These are phyloP conservation scores for Pseudocercospora musae DNA, from an alignment of 2,329 filamentous ascomycete species.

Conservation along the genomic window DNA sequence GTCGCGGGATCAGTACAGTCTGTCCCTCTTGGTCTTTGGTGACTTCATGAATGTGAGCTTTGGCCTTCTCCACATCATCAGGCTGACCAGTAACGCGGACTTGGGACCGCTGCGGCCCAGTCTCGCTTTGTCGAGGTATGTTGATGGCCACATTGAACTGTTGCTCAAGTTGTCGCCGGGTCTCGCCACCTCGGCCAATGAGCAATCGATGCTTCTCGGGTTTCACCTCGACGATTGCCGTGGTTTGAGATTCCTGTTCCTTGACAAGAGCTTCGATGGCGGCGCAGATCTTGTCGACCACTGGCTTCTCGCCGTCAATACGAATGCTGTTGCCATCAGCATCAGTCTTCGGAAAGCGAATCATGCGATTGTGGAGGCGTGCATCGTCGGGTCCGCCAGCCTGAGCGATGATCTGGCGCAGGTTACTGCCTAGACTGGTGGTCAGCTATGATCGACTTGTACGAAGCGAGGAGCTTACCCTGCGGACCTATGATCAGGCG, in stretches of 20 bases:
- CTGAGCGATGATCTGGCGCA: slow-evolving; percentile 79
- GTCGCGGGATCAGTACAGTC: slow-evolving; percentile 77
- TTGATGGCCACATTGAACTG: slow-evolving; percentile 85
- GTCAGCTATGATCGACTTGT: slow-evolving; percentile 38
- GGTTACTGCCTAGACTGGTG: slow-evolving; percentile 65
- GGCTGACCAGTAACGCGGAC: slow-evolving; percentile 82
- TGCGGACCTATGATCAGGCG: slow-evolving; percentile 82
- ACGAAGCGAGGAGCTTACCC: slow-evolving; percentile 57
- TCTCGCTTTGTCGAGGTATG: slow-evolving; percentile 71
- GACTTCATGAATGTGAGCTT: slow-evolving; percentile 74
- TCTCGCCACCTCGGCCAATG: slow-evolving; percentile 88
- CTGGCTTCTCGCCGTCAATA: slow-evolving; percentile 75
- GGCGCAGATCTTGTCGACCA: slow-evolving; percentile 85
- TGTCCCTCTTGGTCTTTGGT: slow-evolving; percentile 85
- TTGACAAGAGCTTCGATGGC: slow-evolving; percentile 77
- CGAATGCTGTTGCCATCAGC: slow-evolving; percentile 75
- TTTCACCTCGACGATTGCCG: slow-evolving; percentile 75
- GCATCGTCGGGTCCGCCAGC: slow-evolving; percentile 88
- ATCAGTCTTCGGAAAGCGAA: slow-evolving; percentile 91
- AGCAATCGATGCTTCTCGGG: slow-evolving; percentile 85
- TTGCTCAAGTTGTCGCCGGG: slow-evolving; percentile 77
- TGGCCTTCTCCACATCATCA: slow-evolving; percentile 76
- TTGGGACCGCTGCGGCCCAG: slow-evolving; percentile 69
- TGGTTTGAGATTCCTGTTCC: slow-evolving; percentile 80
- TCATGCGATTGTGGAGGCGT: slow-evolving; percentile 78